Base-by-base conservation (phyloP, 805 yeast genomes). In the Spathaspora girioi region DNA sequence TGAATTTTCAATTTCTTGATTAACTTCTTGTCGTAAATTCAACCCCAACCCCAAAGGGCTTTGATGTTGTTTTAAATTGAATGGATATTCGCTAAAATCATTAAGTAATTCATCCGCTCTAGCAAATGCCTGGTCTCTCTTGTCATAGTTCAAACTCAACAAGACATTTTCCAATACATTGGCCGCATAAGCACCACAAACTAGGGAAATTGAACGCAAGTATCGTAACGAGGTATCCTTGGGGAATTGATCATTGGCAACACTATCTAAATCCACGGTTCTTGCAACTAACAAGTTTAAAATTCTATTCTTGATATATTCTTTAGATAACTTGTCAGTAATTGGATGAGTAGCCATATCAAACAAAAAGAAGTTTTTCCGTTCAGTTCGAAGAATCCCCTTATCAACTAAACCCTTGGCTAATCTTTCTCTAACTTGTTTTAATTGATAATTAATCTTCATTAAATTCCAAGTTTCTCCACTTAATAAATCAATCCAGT, bases 281-380 rank as follows among this genome's bases (percentile, higher is more conserved):
- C 96, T 83, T 35, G 86, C 76, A 7, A 89, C 83, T 59, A 94
- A 76, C 47, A 90, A 65, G 44, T 80, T 78, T 55, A 91, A 73
- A 26, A 90, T 82, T 60, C 97, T 81, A 53, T 83, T 78, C 51
- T 84, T 83, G 51, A 94, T 80, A 50, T 84, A 83, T 58, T 89
- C 96, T 70, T 94, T 94, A 47, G 96, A 84, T 56, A 83, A 74
- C 43, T 86, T 79, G 68, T 94, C 99, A 31, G 92, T 86, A 12
- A 94, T 82, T 7, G 99, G 99, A 69, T 96, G 99, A 8, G 99
- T 94, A 29, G 99, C 97, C 97, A 94, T 94, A 69, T 94, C 99
- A 61, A 94, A 94, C 49, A 94, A 75, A 62, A 94, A 83, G 66
- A 94, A 94, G 72, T 90, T 94, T 67, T 92, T 90, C 68, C 96